Conservation (phyloP, 305 asterid genomes). For the Fraxinus paxiana region DNA sequence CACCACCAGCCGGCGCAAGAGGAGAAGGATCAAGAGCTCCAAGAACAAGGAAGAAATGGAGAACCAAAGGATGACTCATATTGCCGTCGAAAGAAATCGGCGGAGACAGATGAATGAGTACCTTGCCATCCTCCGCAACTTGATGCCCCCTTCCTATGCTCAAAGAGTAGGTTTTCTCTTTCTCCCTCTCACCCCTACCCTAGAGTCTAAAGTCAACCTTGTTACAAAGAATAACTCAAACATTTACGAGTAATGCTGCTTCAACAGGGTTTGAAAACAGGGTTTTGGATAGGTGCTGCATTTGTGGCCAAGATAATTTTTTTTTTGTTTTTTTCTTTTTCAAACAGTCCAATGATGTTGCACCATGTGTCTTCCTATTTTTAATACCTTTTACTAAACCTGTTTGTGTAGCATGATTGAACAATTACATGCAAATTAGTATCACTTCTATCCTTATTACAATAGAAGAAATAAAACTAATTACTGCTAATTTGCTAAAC, state of each 20-base stretch:
- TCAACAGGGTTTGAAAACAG: no score
- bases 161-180: constrained; percentile 41
- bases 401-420: no score
- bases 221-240: neutral
- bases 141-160: constrained; percentile 72
- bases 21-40: constrained; percentile 39
- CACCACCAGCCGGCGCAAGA: constrained; percentile 33
- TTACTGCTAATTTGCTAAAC: neutral
- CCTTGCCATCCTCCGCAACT: constrained; percentile 58
- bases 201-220: neutral
- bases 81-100: constrained; percentile 79
- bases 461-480: neutral
- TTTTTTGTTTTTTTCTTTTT: no score
- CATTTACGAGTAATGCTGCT: no score
- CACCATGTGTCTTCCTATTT: no score
- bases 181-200: neutral
- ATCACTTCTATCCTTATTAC: neutral
- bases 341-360: no score
- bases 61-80: constrained; percentile 73
- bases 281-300: no score
- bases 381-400: no score
- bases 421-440: no score
- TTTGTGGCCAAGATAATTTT: no score
- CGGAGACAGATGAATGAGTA: constrained; percentile 73
- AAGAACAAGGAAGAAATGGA: constrained; percentile 69